Conservation (phyloP, 768 basidiomycete species). For the Sarcomyxa edulis region DNA sequence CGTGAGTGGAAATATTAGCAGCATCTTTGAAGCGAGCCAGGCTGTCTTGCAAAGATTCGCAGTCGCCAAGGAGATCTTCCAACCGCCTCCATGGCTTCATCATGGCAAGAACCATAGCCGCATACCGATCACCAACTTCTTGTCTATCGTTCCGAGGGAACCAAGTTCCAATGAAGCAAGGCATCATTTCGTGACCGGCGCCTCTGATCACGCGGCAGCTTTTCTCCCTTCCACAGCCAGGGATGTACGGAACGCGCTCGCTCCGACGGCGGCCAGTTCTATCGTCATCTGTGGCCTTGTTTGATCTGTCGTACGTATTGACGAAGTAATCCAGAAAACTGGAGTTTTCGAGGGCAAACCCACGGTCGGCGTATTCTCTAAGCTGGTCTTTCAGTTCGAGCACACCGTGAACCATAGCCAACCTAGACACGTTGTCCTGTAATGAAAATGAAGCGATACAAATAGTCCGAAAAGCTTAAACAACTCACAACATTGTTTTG, state of each 20-base stretch:
- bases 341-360: slow-evolving; percentile 10
- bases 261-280: slow-evolving; percentile 9
- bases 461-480: too few species aligned
- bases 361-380: slow-evolving; percentile 20
- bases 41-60: slow-evolving; percentile 12
- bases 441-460: not conserved
- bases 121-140: slow-evolving; percentile 20
- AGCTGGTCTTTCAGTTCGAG: slow-evolving; percentile 15
- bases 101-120: slow-evolving; percentile 26
- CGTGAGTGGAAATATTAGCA: not conserved
- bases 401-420: slow-evolving; percentile 3
- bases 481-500: not conserved
- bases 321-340: slow-evolving; percentile 21
- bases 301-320: slow-evolving; percentile 23
- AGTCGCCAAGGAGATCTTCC: slow-evolving; percentile 13
- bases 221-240: too few species aligned
- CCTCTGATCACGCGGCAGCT: too few species aligned
- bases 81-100: slow-evolving; percentile 28
- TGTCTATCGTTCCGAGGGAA: slow-evolving; percentile 25
- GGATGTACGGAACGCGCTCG: slow-evolving; percentile 11
- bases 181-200: slow-evolving; percentile 27
- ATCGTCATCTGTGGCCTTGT: not conserved
- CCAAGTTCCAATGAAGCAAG: slow-evolving; percentile 28
- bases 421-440: slow-evolving; percentile 4
- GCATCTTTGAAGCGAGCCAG: slow-evolving; percentile 12